Evolutionary conservation across 2,329 filamentous ascomycete genomes (phyloP).

Genomic region (Ophiocordyceps polyrhachis-furcata): DNA sequence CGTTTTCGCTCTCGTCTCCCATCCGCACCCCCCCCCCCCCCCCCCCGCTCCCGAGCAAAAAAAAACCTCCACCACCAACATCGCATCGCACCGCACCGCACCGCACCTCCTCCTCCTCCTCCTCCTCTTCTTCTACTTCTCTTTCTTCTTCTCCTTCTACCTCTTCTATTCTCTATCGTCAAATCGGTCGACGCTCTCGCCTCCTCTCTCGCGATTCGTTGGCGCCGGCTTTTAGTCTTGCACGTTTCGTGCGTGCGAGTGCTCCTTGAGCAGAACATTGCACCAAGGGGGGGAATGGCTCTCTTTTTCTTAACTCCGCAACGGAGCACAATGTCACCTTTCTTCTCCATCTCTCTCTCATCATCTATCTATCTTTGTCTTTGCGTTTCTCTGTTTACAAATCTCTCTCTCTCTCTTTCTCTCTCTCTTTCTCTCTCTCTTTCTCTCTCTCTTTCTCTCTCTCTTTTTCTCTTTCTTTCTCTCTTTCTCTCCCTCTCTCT

Average conservation of each 20-base stretch:
- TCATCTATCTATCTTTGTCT: background rate
- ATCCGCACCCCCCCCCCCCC: conserved; percentile 3
- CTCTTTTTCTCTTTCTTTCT: too few species aligned
- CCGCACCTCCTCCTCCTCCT: conserved; percentile 5
- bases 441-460: too few species aligned
- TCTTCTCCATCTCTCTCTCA: background rate
- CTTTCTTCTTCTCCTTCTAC: conserved; percentile 8
- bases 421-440: too few species aligned
- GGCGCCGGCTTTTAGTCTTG: conserved; percentile 8
- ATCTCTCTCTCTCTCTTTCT: too few species aligned
- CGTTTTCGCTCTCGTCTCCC: conserved; percentile 10
- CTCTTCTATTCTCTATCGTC: conserved; percentile 6
- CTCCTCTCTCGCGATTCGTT: conserved; percentile 8
- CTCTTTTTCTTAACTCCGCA: background rate
- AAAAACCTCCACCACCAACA: background rate
- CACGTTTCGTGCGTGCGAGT: conserved; percentile 6
- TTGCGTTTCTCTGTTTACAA: too few species aligned
- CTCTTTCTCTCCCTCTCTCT: too few species aligned
- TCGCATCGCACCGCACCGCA: background rate
- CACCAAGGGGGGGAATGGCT: conserved; percentile 1
- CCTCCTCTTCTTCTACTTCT: conserved; percentile 8
- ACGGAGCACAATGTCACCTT: background rate
- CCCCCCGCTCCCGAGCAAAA: background rate
- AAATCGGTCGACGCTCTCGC: conserved; percentile 10
- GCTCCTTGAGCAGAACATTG: conserved; percentile 2